Base-by-base conservation (phyloP, 495 filamentous ascomycete species). In the Annulohypoxylon moriforme region DNA sequence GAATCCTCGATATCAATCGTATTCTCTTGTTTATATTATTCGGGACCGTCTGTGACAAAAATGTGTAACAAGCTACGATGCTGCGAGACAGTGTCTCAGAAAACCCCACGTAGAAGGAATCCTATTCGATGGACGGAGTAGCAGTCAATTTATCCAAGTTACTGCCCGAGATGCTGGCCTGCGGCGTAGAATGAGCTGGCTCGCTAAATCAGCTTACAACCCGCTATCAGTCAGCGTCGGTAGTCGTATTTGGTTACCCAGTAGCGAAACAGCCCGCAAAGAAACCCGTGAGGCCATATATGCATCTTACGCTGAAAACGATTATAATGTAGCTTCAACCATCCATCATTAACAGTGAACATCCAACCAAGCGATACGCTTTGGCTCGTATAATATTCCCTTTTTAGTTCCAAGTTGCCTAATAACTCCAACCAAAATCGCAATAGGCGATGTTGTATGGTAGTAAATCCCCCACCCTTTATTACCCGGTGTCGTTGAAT, bases 121-220 rank as follows among this genome's bases (percentile, higher is more conserved):
- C 47, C 65, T 47, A 61, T 62, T 61, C 36, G 57, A 18, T 10
- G 29, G 14, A 29, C 11, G 52, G 0, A 22, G 44, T 59, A 59
- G 24, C 33, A 60, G 29, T n/a, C 11, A 46, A 56, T 55, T 46
- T 60, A 53, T 25, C 36, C 6, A 40, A 46, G 53, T 16, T 31
- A 22, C 44, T 53, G 50, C 44, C 44, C 42, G 3, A 16, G 13
- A 44, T 46, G 56, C 56, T 16, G n/a, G 11, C 9, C 29, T 29
- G 66, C 49, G 66, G 66, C 66, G n/a, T 50, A 52, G 58, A 61
- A 46, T 61, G 47, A 36, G 18, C 47, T 46, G 22, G 11, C 18
- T 18, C 46, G 64, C 56, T 68, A 36, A 68, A 47, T 68, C 65
- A 68, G 65, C 65, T 68, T 68, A 68, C 50, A 20, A 27, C 36